Percentiles rank a stretch among this genome's conserved stretches.
phyloP scores from a whole-genome alignment of 2,329 filamentous ascomycete genomes.

The Sclerotinia glacialis region DNA sequence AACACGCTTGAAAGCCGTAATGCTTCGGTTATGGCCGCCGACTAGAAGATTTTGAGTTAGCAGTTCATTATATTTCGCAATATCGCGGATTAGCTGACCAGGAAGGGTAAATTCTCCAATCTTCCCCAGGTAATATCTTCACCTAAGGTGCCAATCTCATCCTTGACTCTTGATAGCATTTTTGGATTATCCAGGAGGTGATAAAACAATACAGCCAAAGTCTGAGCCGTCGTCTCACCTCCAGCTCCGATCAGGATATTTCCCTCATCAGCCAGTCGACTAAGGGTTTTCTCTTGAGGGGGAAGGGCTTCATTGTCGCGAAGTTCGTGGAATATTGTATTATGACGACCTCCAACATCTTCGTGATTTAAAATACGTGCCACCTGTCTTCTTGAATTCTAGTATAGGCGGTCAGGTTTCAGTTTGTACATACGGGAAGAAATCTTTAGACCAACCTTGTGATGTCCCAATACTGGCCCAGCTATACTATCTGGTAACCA shows the following conservation, averaged over 20 bases:
- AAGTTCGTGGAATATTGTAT: constrained; percentile 35
- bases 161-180: constrained; percentile 37
- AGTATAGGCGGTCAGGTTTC: constrained; percentile 38
- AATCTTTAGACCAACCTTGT: background rate
- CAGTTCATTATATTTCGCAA: background rate
- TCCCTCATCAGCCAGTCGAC: constrained; percentile 40
- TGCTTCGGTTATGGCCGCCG: constrained; percentile 7
- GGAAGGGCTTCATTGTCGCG: constrained; percentile 37
- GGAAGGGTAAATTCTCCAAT: constrained; percentile 13
- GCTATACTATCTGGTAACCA: constrained; percentile 19
- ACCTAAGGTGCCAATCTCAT: constrained; percentile 34
- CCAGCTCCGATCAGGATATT: constrained; percentile 40
- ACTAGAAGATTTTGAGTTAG: background rate
- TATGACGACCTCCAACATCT: constrained; percentile 15
- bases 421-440: constrained; percentile 29
- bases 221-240: constrained; percentile 41
- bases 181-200: constrained; percentile 41
- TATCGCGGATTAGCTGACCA: background rate
- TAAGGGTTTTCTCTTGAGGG: constrained; percentile 38
- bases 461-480: constrained; percentile 20
- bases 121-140: constrained; percentile 8
- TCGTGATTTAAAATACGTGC: constrained; percentile 5
- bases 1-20: constrained; percentile 22
- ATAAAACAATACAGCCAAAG: constrained; percentile 41
- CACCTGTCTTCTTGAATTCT: constrained; percentile 31